Base-by-base conservation (phyloP, 2,329 filamentous ascomycete genomes). In the Calonectria pteridis region DNA sequence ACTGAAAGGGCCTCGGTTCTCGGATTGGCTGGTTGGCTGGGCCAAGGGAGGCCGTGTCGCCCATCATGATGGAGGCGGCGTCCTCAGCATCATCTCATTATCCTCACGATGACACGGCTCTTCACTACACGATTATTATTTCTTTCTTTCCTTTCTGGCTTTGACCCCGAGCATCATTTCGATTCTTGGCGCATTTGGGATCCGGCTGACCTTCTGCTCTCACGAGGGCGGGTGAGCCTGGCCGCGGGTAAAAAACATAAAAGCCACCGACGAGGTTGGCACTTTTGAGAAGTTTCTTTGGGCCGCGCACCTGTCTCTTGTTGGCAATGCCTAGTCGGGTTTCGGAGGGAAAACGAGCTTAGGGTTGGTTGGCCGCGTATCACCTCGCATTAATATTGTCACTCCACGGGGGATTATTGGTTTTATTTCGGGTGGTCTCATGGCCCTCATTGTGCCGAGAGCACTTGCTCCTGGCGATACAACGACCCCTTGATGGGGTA, bases 51-150 rank as follows among this genome's bases (percentile, higher is more conserved):
- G 70, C 74, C 78, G 79, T 82, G 82, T 83, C 83, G 80, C 78
- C 81, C 72, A 74, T 65, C 70, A 75, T 77, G 75, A 78, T 79
- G 74, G 79, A 80, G 82, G 81, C 82, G 80, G 82, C 83, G 80
- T 77, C 81, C 80, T 80, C 77, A 77, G 69, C 72, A 80, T 79
- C 79, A 80, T 75, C 78, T 66, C 67, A 76, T 73, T 77, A 77
- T 71, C 74, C 74, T 82, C 72, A 85, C 75, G 83, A 84, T 76
- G 82, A 81, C 80, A 85, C 80, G 83, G 79, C 72, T 80, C 73
- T 76, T 74, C 62, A 74, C 67, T 74, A 35, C 67, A 67, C 72
- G 28, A 67, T 50, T 67, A 74, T 71, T 63, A 58, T 71, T 67
- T 73, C 31, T 50, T 68, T 68, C 55, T 58, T 67, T 75, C 73